Percentiles rank a stretch among this genome's conserved stretches.
These are phyloP conservation scores for Aureobasidium sp. DNA, from an alignment of 2,329 filamentous ascomycete species.

Conservation along the genomic window DNA sequence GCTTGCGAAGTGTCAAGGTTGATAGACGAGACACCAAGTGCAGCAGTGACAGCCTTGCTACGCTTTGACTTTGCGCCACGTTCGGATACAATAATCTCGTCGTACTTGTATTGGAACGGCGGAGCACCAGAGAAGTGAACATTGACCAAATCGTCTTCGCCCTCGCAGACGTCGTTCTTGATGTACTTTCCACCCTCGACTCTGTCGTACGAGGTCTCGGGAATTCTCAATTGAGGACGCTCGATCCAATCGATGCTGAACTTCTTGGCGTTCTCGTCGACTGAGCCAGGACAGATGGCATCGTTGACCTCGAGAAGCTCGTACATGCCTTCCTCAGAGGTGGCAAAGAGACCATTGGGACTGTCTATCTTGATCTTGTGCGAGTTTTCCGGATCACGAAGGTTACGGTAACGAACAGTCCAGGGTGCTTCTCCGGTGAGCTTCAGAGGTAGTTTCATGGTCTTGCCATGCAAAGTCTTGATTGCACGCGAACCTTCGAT, in stretches of 20 bases:
- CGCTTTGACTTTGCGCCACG: slow-evolving; percentile 57
- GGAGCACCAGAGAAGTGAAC: slow-evolving; percentile 63
- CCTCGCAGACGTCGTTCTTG: slow-evolving; percentile 84
- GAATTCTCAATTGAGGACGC: slow-evolving; percentile 58
- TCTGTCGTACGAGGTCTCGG: slow-evolving; percentile 55
- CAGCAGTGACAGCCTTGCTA: slow-evolving; percentile 66
- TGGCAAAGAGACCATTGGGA: slow-evolving; percentile 24
- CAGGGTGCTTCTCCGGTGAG: slow-evolving; percentile 81
- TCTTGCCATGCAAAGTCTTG: slow-evolving; percentile 66
- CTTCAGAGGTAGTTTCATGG: slow-evolving; percentile 68
- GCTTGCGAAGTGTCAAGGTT: slow-evolving; percentile 78
- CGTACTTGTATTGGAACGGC: slow-evolving; percentile 77
- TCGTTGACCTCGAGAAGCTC: slow-evolving; percentile 72
- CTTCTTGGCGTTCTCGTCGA: slow-evolving; percentile 62
- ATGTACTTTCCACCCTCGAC: slow-evolving; percentile 48
- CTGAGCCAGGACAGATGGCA: slow-evolving; percentile 68
- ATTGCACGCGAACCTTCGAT: slow-evolving; percentile 71
- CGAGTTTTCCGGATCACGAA: slow-evolving; percentile 26
- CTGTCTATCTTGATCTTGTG: slow-evolving; percentile 10
- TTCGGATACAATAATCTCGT: slow-evolving; percentile 62
- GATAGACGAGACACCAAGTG: slow-evolving; percentile 66
- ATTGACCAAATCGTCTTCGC: slow-evolving; percentile 84
- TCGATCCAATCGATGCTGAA: slow-evolving; percentile 84
- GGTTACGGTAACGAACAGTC: slow-evolving; percentile 62
- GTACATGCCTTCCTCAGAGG: slow-evolving; percentile 54